Percentiles rank a stretch among this genome's conserved stretches.
These are phyloP conservation scores for Backusella macrospora DNA, from an alignment of 192 early-diverging fungal species.

Conservation along the genomic window DNA sequence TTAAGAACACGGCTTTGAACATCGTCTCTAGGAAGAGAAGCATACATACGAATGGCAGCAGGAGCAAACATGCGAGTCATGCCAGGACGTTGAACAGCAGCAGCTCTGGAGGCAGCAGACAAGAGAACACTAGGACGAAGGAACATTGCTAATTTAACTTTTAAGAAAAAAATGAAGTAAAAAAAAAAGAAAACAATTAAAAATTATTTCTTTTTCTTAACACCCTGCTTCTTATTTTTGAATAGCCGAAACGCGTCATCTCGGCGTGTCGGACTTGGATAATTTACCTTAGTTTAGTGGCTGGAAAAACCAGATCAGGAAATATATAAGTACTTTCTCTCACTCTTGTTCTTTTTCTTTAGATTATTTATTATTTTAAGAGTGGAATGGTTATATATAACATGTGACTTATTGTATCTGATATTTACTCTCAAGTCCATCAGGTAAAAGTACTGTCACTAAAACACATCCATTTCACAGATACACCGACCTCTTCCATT, in stretches of 20 bases:
- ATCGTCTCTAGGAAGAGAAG: slow-evolving; percentile 63
- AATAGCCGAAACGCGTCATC: slow-evolving; percentile 2
- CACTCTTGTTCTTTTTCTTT: no score
- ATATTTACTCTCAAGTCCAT: no score
- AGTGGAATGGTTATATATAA: no score
- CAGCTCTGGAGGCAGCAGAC: slow-evolving; percentile 38
- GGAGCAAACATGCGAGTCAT: slow-evolving; percentile 34
- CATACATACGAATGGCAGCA: slow-evolving; percentile 72
- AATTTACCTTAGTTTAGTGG: no score
- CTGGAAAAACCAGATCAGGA: background rate
- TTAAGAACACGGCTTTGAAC: slow-evolving; percentile 88
- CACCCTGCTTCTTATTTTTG: slow-evolving; percentile 2
- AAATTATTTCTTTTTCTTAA: background rate
- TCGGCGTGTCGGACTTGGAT: no score
- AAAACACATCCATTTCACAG: no score
- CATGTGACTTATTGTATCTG: no score
- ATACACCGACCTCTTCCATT: no score
- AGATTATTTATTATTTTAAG: no score
- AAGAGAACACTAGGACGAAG: slow-evolving; percentile 38
- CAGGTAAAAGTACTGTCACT: no score
- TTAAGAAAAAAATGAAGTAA: background rate
- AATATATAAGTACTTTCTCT: background rate
- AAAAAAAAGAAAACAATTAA: background rate
- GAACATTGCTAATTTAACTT: slow-evolving; percentile 23
- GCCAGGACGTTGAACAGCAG: slow-evolving; percentile 33